Percentiles rank a stretch among this genome's conserved stretches.
Evolutionary conservation across 176 grass and related monocot species (phyloP).

Genomic region (Hordeum marinum): DNA sequence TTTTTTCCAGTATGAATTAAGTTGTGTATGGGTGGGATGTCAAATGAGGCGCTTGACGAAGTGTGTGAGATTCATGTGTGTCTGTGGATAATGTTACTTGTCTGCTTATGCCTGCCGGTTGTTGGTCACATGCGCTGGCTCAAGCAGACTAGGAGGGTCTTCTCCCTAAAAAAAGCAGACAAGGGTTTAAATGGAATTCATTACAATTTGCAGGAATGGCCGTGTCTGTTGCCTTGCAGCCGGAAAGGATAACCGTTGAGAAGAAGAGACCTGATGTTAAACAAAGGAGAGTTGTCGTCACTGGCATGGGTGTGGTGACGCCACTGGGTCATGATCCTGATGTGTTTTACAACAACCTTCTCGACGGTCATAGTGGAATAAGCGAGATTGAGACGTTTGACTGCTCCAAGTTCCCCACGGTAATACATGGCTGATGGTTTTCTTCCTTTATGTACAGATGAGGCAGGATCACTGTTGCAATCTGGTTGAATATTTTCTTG

Average conservation of each 20-base stretch:
- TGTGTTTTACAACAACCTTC: constrained; percentile 90
- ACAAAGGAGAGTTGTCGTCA: constrained; percentile 91
- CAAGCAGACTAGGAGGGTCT: neutral
- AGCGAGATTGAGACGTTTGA: constrained; percentile 91
- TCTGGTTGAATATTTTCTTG: neutral
- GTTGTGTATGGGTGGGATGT: neutral
- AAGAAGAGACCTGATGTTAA: constrained; percentile 65
- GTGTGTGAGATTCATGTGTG: neutral
- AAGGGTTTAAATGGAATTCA: constrained; percentile 15
- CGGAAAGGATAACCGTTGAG: constrained; percentile 53
- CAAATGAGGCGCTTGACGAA: neutral
- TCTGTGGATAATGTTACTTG: neutral
- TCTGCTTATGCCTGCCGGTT: neutral
- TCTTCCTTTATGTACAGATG: neutral
- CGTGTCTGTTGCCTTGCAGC: constrained; percentile 80
- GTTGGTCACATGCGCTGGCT: constrained; percentile 13
- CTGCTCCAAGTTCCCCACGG: constrained; percentile 91
- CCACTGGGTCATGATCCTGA: constrained; percentile 96
- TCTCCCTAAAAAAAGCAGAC: neutral
- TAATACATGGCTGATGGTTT: constrained; percentile 27
- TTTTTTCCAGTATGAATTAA: neutral
- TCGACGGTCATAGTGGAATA: constrained; percentile 80
- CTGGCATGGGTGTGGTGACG: constrained; percentile 95
- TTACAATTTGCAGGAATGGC: constrained; percentile 57
- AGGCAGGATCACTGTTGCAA: constrained; percentile 1